Base-by-base conservation (phyloP, 2,329 filamentous ascomycete species). In the Phialophora expanda region DNA sequence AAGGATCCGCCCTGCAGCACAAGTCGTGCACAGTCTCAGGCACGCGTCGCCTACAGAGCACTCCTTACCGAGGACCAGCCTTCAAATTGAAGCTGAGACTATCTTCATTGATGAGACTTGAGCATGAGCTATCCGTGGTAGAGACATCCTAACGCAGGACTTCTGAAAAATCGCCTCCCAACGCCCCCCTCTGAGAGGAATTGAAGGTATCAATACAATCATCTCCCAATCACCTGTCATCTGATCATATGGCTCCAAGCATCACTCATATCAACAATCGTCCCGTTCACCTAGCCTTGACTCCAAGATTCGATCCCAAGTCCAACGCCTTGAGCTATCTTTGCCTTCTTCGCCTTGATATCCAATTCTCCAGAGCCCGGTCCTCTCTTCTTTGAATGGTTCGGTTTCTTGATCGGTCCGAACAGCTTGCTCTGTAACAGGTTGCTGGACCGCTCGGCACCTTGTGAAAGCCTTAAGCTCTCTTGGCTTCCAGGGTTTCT, bases 351-450 rank as follows among this genome's bases (percentile, higher is more conserved):
- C 14, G 77, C 73, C 46, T 74, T 69, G 22, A 73, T 69, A 62
- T 76, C 76, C 48, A 69, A 71, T 28, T 76, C 75, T 5, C 75
- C 75, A 69, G 75, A 76, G 70, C 73, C 77, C 64, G 74, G 76
- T 71, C 79, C 79, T 66, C 79, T 77, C 74, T 82, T 82, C 34
- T 74, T 69, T 78, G 62, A 79, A 74, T 51, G 80, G 32, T 53
- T 80, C 14, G 80, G 75, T 75, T 90, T 90, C 71, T 82, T 86
- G 30, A 89, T 82, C 41, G 85, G 81, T 0, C 86, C 87, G 73
- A 87, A 89, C 4, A 90, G 76, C 74, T 87, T 89, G 46, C 83
- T 83, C 74, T 90, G 88, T n/a, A 86, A 78, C 41, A 83, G 69
- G 59, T 78, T 79, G 74, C 77, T 84, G 69, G 73, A 79, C 71